Evolutionary conservation across 208 protist genomes (phyloP).

Genomic region (Crithidia brevicula): DNA sequence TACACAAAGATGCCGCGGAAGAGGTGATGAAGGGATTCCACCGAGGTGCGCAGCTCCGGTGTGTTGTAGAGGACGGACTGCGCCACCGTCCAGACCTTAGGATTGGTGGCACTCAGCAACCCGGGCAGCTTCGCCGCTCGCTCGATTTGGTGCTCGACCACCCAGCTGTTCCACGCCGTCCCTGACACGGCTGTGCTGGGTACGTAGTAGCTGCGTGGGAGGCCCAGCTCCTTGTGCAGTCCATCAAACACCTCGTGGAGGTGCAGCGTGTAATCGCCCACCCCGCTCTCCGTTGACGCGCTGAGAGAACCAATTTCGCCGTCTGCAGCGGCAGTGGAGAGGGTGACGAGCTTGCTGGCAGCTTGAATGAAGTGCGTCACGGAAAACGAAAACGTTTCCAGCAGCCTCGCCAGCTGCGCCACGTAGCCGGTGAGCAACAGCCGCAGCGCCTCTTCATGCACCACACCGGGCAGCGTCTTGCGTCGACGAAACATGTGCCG

Average conservation of each 20-base stretch:
- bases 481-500: conserved; percentile 33
- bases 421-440: conserved; percentile 37
- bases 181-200: not conserved
- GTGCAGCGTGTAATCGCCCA: not conserved
- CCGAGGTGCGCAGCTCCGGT: conserved; percentile 33
- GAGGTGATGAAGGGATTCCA: conserved; percentile 37
- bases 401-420: conserved; percentile 25
- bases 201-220: conserved; percentile 39
- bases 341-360: not conserved
- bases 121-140: conserved; percentile 25
- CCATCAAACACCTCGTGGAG: conserved; percentile 48
- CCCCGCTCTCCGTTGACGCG: not conserved
- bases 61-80: conserved; percentile 65
- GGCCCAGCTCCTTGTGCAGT: conserved; percentile 69
- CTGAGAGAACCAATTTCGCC: not conserved
- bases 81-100: conserved; percentile 57
- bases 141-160: conserved; percentile 18
- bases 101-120: conserved; percentile 33
- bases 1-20: conserved; percentile 36
- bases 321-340: not conserved
- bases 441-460: conserved; percentile 33
- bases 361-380: conserved; percentile 22
- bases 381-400: conserved; percentile 41
- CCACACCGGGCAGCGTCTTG: conserved; percentile 21
- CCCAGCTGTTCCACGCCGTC: conserved; percentile 22